phyloP scores from a whole-genome alignment of 2,329 filamentous ascomycete genomes.

The Diaporthe sp. region DNA sequence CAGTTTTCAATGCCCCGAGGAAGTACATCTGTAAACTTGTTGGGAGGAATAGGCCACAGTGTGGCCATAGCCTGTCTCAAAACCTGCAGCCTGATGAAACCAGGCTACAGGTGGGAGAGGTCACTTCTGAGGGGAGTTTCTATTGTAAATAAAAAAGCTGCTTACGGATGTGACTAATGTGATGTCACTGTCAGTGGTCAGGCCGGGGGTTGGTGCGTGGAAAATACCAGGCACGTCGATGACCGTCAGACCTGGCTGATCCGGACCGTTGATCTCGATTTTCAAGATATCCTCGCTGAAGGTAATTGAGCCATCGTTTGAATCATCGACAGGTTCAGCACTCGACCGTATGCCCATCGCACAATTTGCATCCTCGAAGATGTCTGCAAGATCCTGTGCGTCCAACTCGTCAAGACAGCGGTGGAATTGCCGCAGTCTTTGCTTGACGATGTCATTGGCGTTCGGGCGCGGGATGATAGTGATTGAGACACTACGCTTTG shows the following conservation, averaged over 20 bases:
- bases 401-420: conserved; percentile 53
- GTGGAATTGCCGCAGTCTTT: conserved; percentile 48
- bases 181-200: conserved; percentile 61
- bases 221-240: conserved; percentile 71
- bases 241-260: conserved; percentile 62
- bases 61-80: too few relatives aligned
- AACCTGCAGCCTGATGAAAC: too few relatives aligned
- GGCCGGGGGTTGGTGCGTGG: conserved; percentile 53
- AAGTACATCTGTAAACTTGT: too few relatives aligned
- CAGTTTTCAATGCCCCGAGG: too few relatives aligned
- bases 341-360: conserved; percentile 58
- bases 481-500: conserved; percentile 51
- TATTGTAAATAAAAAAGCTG: too few relatives aligned
- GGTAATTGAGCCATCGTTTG: conserved; percentile 43
- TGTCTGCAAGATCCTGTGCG: conserved; percentile 50
- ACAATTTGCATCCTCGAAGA: conserved; percentile 60
- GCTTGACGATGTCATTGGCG: conserved; percentile 42
- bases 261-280: conserved; percentile 60
- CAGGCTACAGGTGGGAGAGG: too few relatives aligned
- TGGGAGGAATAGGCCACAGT: too few relatives aligned
- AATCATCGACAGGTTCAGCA: conserved; percentile 19
- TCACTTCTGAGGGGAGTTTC: too few relatives aligned
- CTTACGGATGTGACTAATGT: conserved; percentile 53
- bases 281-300: conserved; percentile 63
- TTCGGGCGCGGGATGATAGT: conserved; percentile 56